Conservation (phyloP, 768 basidiomycete genomes). For the Mycena pura region DNA sequence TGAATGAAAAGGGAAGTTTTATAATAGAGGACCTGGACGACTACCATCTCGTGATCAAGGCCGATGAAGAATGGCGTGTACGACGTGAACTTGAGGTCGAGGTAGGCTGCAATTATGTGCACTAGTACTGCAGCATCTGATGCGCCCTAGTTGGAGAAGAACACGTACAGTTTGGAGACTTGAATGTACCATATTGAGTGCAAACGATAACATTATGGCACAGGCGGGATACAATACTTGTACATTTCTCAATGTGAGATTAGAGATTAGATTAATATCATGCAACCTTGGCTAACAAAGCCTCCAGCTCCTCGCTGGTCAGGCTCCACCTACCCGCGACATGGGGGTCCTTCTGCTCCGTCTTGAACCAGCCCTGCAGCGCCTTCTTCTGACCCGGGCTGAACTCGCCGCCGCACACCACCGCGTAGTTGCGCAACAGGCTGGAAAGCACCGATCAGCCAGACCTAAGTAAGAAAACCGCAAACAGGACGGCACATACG, state of each 20-base stretch:
- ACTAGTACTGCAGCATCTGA: conserved; percentile 1
- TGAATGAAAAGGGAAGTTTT: conserved; percentile 83
- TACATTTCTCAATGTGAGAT: not conserved
- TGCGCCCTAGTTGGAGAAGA: conserved; percentile 74
- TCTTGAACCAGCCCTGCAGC: conserved; percentile 35
- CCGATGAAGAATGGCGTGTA: conserved; percentile 80
- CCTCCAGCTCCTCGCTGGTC: conserved; percentile 15
- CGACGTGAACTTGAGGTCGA: conserved; percentile 76
- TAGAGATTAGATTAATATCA: not conserved
- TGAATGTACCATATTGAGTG: no score
- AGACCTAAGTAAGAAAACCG: not conserved
- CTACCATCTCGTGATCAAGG: conserved; percentile 81
- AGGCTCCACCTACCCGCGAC: conserved; percentile 22
- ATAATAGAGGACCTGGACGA: conserved; percentile 90
- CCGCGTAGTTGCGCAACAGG: conserved; percentile 58
- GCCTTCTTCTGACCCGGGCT: conserved; percentile 36
- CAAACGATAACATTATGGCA: no score
- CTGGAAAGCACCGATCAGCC: conserved; percentile 34
- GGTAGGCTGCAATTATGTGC: conserved; percentile 48
- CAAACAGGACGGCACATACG: conserved; percentile 42
- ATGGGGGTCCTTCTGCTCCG: conserved; percentile 13
- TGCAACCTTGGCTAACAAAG: conserved; percentile 9
- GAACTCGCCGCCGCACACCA: conserved; percentile 45
- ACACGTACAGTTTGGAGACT: conserved; percentile 76
- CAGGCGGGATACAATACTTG: not conserved